A percentile compares a stretch with the other conserved stretches of the same genome.
phyloP scores from a whole-genome alignment of 768 basidiomycete genomes.

The Phlegmacium glaucopus region DNA sequence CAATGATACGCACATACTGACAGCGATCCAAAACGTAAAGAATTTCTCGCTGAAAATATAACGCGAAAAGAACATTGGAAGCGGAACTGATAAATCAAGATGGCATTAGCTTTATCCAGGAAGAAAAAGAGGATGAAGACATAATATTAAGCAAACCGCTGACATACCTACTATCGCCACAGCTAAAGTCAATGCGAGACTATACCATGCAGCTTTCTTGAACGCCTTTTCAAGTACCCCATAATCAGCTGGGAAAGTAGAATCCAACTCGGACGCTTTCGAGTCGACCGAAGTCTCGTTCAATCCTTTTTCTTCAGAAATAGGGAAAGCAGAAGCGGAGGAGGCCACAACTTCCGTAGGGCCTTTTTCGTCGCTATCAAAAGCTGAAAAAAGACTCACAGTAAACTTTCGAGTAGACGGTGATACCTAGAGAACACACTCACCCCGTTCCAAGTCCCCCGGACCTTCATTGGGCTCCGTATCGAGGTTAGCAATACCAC shows the following conservation, averaged over 20 bases:
- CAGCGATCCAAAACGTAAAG: slow-evolving; percentile 35
- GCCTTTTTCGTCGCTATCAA: background rate
- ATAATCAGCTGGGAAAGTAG: slow-evolving; percentile 5
- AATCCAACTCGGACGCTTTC: background rate
- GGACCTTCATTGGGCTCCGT: slow-evolving; percentile 8
- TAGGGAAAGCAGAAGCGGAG: background rate
- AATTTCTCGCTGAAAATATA: slow-evolving; percentile 33
- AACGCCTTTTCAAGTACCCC: slow-evolving; percentile 24
- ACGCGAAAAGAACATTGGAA: slow-evolving; percentile 38
- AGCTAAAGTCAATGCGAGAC: slow-evolving; percentile 26
- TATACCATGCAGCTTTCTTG: slow-evolving; percentile 31
- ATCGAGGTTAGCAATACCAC: slow-evolving; percentile 30
- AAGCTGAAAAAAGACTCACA: background rate
- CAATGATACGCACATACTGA: slow-evolving; percentile 27
- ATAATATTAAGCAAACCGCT: no score
- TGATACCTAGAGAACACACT: no score
- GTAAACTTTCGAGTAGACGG: no score
- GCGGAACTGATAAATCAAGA: slow-evolving; percentile 22
- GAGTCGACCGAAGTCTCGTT: background rate
- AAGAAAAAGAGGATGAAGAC: no score
- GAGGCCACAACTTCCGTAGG: background rate
- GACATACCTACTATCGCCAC: slow-evolving; percentile 32
- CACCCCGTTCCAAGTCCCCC: slow-evolving; percentile 1
- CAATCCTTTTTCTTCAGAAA: background rate
- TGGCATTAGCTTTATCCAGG: background rate